Conservation (phyloP, 805 yeast genomes). For the Naumovozyma baii region DNA sequence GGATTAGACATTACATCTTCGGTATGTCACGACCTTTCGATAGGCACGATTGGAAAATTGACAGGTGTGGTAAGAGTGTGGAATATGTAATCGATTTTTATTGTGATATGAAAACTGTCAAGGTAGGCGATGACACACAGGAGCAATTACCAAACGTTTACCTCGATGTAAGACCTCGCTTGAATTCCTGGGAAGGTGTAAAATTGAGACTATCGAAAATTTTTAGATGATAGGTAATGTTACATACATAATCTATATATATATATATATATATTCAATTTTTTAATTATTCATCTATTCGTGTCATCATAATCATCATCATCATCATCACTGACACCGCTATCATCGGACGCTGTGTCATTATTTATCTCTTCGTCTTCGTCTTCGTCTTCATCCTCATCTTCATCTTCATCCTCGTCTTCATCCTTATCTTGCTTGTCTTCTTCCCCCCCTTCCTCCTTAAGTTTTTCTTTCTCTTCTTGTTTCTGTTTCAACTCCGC, state of each 20-base stretch:
- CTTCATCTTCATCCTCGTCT: slow-evolving; percentile 37
- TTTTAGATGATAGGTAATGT: slow-evolving; percentile 37
- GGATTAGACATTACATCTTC: slow-evolving; percentile 46
- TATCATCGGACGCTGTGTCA: slow-evolving; percentile 33
- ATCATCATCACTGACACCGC: slow-evolving; percentile 31
- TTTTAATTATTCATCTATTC: no score
- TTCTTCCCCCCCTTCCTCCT: slow-evolving; percentile 23
- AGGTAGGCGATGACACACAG: slow-evolving; percentile 29
- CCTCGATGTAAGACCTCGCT: slow-evolving; percentile 86
- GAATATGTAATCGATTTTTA: slow-evolving; percentile 94
- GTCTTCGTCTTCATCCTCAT: slow-evolving; percentile 34
- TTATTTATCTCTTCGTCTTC: slow-evolving; percentile 38
- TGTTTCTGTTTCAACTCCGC: neutral
- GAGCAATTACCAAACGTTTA: slow-evolving; percentile 44
- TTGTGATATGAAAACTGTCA: slow-evolving; percentile 20
- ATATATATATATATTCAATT: no score
- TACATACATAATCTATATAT: neutral
- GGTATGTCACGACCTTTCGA: slow-evolving; percentile 83
- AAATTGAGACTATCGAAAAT: slow-evolving; percentile 56
- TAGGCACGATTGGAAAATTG: slow-evolving; percentile 89
- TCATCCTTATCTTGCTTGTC: slow-evolving; percentile 4
- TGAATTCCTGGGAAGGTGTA: slow-evolving; percentile 72
- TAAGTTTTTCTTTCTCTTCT: slow-evolving; percentile 25
- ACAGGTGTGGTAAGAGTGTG: slow-evolving; percentile 71
- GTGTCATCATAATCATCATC: slow-evolving; percentile 35